These are phyloP conservation scores for Cladosporium sp. DNA, from an alignment of 2,329 filamentous ascomycete genomes.

Conservation along the genomic window DNA sequence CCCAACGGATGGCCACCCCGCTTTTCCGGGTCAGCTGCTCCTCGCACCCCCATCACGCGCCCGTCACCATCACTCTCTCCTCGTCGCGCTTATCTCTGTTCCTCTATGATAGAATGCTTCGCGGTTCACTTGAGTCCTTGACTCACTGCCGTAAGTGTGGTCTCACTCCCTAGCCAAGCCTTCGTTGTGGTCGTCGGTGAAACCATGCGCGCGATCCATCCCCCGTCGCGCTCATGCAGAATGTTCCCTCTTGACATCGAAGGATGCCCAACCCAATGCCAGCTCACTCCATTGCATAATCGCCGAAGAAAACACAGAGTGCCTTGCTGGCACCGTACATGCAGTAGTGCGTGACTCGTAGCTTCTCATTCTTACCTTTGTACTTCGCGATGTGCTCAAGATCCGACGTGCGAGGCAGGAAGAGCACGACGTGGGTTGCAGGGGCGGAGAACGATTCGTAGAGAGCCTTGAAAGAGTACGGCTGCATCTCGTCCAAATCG, in stretches of 20 bases:
- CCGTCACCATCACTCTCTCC: constrained; percentile 8
- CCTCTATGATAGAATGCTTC: no score
- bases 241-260: no score
- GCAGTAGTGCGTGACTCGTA: constrained; percentile 84
- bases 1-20: neutral
- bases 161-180: no score
- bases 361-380: constrained; percentile 45
- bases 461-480: constrained; percentile 67
- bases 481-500: constrained; percentile 79
- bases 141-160: no score
- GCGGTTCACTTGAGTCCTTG: no score
- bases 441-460: constrained; percentile 56
- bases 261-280: no score
- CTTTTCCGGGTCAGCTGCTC: constrained; percentile 14
- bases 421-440: constrained; percentile 62
- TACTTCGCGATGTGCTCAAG: constrained; percentile 66
- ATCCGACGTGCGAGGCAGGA: constrained; percentile 80
- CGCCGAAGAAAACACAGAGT: constrained; percentile 56
- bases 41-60: constrained; percentile 6
- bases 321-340: constrained; percentile 84
- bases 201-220: no score
- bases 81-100: no score
- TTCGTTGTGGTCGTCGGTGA: no score
- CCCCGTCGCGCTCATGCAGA: no score
- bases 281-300: constrained; percentile 35